These are phyloP conservation scores for Schwanniomyces pseudopolymorphus DNA, from an alignment of 805 yeast genomes.

Conservation along the genomic window DNA sequence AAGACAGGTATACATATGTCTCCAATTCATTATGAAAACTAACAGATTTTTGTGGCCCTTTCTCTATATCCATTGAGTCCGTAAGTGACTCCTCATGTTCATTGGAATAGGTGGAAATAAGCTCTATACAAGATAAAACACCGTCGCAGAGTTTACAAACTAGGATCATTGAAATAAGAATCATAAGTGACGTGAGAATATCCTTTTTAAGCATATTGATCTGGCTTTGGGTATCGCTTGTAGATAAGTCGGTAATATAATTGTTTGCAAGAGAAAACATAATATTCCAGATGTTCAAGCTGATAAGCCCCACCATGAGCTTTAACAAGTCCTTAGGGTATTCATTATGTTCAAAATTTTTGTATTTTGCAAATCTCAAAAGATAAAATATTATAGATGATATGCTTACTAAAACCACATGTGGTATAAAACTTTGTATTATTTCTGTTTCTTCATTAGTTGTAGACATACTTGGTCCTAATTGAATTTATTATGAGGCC, in stretches of 20 bases:
- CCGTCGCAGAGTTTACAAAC: conserved; percentile 10
- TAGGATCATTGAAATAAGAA: conserved; percentile 11
- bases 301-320: neutral
- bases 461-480: neutral
- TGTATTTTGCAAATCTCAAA: conserved; percentile 5
- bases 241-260: neutral
- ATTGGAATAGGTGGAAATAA: conserved; percentile 6
- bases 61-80: neutral
- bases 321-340: conserved; percentile 7
- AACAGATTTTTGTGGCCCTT: conserved; percentile 13
- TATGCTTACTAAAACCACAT: neutral
- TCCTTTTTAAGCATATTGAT: conserved; percentile 11
- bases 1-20: conserved; percentile 12
- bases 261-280: neutral
- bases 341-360: conserved; percentile 6
- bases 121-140: conserved; percentile 14
- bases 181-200: conserved; percentile 5
- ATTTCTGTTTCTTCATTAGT: neutral
- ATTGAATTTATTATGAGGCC: neutral
- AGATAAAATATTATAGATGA: conserved; percentile 2
- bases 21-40: conserved; percentile 15
- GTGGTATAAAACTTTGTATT: neutral
- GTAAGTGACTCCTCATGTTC: neutral
- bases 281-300: conserved; percentile 5
- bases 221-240: neutral